A percentile compares a stretch with the other conserved stretches of the same genome.
Conservation (phyloP, 192 early-diverging fungal species). For the Jimgerdemannia lactiflua region DNA sequence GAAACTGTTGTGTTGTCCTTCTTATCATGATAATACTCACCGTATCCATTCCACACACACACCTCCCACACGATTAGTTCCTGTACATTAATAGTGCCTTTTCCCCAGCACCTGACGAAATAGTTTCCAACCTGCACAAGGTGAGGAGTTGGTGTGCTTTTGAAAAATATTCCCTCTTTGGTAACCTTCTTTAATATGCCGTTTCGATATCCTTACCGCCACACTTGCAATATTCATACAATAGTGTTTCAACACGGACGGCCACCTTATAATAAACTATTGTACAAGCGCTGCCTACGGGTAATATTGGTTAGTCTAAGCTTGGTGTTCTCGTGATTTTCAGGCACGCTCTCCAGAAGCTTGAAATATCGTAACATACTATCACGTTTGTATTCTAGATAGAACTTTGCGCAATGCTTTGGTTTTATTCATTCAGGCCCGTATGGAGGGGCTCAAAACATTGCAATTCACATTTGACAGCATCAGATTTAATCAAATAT, state of each 20-base stretch:
- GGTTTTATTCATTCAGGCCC: no score
- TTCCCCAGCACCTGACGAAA: conserved; percentile 91
- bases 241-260: conserved; percentile 81
- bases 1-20: no score
- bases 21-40: no score
- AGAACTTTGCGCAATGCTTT: no score
- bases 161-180: not conserved
- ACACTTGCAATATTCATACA: conserved; percentile 6
- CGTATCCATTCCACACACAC: no score
- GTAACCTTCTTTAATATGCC: not conserved
- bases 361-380: not conserved
- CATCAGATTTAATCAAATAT: no score
- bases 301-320: conserved; percentile 23
- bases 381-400: no score
- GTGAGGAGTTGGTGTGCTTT: conserved; percentile 33
- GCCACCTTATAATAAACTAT: conserved; percentile 87
- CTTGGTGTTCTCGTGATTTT: not conserved
- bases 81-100: conserved; percentile 95
- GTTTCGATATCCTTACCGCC: not conserved
- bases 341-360: not conserved
- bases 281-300: conserved; percentile 92
- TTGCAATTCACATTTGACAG: no score
- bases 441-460: no score
- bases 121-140: conserved; percentile 76
- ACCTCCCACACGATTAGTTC: conserved; percentile 48